Base-by-base conservation (phyloP, 768 basidiomycete genomes). In the Fibroporia radiculosa region DNA sequence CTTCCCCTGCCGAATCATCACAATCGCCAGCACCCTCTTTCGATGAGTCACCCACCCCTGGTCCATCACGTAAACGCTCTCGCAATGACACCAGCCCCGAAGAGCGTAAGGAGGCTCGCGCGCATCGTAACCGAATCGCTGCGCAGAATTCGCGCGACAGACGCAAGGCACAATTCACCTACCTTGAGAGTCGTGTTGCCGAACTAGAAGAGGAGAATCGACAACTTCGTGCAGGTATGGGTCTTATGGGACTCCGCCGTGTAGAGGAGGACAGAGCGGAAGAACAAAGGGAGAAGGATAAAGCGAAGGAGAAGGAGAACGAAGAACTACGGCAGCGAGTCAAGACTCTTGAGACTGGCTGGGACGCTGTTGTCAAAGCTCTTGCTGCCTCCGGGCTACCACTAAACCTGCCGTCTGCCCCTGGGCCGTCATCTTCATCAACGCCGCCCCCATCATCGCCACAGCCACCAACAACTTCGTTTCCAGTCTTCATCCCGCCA, bases 121-220 rank as follows among this genome's bases (percentile, higher is more conserved):
- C 87, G 13, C 88, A 92, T 66, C 81, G 92, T 45, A 95, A 95
- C 66, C 78, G 91, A 40, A 89, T 93, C 62, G 92, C 92, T 1
- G 91, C 91, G 4, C 92, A 95, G 71, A 86, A 92, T 68, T 89
- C 86, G 10, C 82, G 92, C 35, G 92, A 95, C 68, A 77, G 86
- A 54, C 77, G 90, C 45, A 95, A 95, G 64, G 83, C 82, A 13
- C 89, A 93, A 51, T 90, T 84, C 59, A 80, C 89, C 18, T 91
- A 95, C 59, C 75, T 99, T 35, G 95, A 97, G 55, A 74, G 82
- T 40, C 98, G 96, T 83, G 91, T 96, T 0, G 75, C 78, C 1
- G 82, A 88, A 47, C 74, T 93, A 34, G 84, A 87, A 67, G 82
- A 82, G 45, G 91, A 93, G 71, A 93, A 95, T 63, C 66, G 80